Evolutionary conservation across 2,329 filamentous ascomycete genomes (phyloP).

Genomic region (Byssoonygena ceratinophila): DNA sequence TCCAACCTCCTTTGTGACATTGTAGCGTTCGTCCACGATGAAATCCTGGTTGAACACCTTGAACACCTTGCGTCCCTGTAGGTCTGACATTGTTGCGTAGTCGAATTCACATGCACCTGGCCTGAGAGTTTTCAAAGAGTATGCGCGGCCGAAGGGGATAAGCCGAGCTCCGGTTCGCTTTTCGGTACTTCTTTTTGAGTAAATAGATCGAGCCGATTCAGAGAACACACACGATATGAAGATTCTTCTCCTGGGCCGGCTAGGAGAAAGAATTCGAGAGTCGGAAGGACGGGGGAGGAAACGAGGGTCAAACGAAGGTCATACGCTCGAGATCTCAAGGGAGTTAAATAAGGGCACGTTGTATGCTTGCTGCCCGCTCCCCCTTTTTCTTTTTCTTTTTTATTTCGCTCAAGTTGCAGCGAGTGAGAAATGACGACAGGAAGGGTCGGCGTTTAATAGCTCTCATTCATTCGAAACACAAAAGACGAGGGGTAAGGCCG

Average conservation of each 20-base stretch:
- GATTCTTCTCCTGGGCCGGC: slow-evolving; percentile 6
- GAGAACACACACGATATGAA: not conserved
- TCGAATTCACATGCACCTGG: slow-evolving; percentile 2
- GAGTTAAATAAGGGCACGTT: not conserved
- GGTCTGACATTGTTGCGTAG: slow-evolving; percentile 44
- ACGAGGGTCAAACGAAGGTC: not conserved
- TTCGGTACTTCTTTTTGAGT: not conserved
- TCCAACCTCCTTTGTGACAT: slow-evolving; percentile 94
- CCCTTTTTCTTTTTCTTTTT: not conserved
- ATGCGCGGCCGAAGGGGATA: not conserved
- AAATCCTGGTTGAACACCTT: slow-evolving; percentile 99
- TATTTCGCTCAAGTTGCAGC: not conserved
- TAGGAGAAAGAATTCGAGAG: not conserved
- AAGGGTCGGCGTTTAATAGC: slow-evolving; percentile 3
- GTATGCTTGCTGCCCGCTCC: not conserved
- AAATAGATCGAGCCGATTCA: not conserved
- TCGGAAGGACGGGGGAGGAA: not conserved
- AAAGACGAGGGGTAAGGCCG: no score
- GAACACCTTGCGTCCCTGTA: slow-evolving; percentile 76
- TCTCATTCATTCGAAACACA: not conserved
- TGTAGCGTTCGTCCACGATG: slow-evolving; percentile 94
- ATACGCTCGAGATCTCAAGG: not conserved
- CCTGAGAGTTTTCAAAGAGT: not conserved
- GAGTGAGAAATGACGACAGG: slow-evolving; percentile 5
- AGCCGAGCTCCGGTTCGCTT: not conserved